Percentiles rank a stretch among this genome's conserved stretches.
Conservation (phyloP, 192 early-diverging fungal species). For the Powellomyces hirtus region DNA sequence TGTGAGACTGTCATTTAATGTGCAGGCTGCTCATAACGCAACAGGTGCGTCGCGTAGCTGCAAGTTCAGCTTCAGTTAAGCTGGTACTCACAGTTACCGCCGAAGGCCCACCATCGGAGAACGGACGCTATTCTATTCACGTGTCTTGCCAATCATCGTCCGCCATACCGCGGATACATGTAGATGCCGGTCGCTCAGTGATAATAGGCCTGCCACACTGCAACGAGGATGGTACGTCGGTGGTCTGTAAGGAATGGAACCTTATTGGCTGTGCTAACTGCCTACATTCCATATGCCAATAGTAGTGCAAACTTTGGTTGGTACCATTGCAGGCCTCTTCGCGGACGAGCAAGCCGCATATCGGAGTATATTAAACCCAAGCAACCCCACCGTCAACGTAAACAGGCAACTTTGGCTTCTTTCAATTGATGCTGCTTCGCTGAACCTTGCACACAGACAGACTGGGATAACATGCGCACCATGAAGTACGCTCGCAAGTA, state of each 20-base stretch:
- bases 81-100: too few relatives aligned
- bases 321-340: constrained; percentile 37
- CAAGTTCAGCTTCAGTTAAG: too few relatives aligned
- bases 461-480: constrained; percentile 56
- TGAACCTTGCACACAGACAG: background rate
- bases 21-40: background rate
- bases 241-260: background rate
- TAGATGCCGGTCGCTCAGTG: background rate
- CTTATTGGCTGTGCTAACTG: background rate
- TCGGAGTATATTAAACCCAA: background rate
- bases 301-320: background rate
- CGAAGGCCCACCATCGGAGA: constrained; percentile 14
- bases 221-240: constrained; percentile 1
- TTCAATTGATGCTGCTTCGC: background rate
- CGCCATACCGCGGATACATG: background rate
- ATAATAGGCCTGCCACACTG: background rate
- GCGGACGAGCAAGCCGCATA: constrained; percentile 23
- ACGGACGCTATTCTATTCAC: constrained; percentile 24
- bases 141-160: constrained; percentile 7
- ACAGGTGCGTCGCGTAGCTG: too few relatives aligned
- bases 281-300: background rate
- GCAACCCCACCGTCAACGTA: background rate
- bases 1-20: background rate
- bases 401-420: background rate
- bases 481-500: constrained; percentile 86